Percentiles rank a stretch among this genome's conserved stretches.
These are phyloP conservation scores for Talaromyces sp. DNA, from an alignment of 2,329 filamentous ascomycete genomes.

Conservation along the genomic window DNA sequence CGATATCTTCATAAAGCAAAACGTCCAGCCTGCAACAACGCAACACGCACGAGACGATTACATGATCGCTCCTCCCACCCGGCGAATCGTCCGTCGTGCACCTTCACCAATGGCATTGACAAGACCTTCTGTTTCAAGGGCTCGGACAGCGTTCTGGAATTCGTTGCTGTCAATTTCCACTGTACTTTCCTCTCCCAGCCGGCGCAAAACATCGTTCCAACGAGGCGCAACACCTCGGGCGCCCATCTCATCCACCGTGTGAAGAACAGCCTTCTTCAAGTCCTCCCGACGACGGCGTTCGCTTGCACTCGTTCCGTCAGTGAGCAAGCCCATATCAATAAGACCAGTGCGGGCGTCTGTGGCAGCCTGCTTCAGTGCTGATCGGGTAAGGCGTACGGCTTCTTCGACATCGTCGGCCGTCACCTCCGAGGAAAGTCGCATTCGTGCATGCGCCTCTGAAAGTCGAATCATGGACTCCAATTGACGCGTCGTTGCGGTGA, in stretches of 20 bases:
- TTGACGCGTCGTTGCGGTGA: conserved; percentile 94
- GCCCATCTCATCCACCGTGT: conserved; percentile 74
- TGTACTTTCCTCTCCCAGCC: conserved; percentile 64
- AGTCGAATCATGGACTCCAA: conserved; percentile 98
- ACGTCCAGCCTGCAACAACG: no score
- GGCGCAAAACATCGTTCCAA: conserved; percentile 70
- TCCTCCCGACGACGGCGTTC: conserved; percentile 79
- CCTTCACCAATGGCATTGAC: conserved; percentile 81
- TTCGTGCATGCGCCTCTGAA: conserved; percentile 92
- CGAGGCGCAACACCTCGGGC: conserved; percentile 60
- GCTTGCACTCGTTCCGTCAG: conserved; percentile 85
- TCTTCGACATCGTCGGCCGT: conserved; percentile 79
- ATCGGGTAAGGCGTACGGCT: conserved; percentile 86
- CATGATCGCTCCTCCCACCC: conserved; percentile 52
- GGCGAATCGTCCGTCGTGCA: conserved; percentile 70
- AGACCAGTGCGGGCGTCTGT: conserved; percentile 84
- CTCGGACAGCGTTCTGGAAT: conserved; percentile 73
- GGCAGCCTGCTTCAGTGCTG: conserved; percentile 92
- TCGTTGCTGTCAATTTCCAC: conserved; percentile 68
- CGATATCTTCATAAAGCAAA: neutral
- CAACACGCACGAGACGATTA: neutral
- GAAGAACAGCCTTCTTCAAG: conserved; percentile 71
- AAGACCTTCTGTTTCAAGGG: conserved; percentile 76
- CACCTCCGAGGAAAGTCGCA: conserved; percentile 75
- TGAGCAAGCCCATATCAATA: conserved; percentile 94